These are phyloP conservation scores for Bipolaris cookei DNA, from an alignment of 2,329 filamentous ascomycete genomes.

Conservation along the genomic window DNA sequence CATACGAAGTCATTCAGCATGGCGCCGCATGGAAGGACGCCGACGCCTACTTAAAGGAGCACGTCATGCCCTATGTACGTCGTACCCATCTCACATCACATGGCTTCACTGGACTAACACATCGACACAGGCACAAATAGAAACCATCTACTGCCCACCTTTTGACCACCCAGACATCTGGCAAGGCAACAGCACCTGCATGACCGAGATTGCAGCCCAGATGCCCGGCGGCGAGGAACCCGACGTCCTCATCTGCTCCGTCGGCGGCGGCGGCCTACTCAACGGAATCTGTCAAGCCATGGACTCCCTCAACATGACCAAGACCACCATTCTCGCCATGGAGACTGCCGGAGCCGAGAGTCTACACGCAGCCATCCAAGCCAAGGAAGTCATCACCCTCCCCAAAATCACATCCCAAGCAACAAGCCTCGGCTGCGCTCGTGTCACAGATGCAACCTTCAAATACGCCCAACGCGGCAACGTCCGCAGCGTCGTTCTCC, in stretches of 20 bases:
- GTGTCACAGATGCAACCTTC: conserved; percentile 72
- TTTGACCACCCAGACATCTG: conserved; percentile 74
- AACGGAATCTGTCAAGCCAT: conserved; percentile 77
- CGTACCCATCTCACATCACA: not conserved
- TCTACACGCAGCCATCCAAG: conserved; percentile 66
- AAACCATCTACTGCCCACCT: conserved; percentile 68
- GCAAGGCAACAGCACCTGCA: conserved; percentile 67
- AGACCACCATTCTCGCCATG: conserved; percentile 67
- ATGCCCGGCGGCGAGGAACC: conserved; percentile 54
- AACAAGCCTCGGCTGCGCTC: conserved; percentile 73
- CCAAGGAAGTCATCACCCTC: conserved; percentile 65
- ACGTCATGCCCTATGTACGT: conserved; percentile 57
- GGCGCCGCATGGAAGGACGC: conserved; percentile 74
- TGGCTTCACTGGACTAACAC: not conserved
- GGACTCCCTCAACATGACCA: conserved; percentile 50
- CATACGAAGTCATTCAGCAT: conserved; percentile 69
- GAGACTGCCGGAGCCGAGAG: conserved; percentile 79
- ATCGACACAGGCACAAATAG: conserved; percentile 42
- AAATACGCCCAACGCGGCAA: conserved; percentile 64
- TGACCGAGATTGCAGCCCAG: conserved; percentile 59
- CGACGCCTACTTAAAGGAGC: conserved; percentile 67
- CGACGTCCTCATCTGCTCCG: conserved; percentile 76
- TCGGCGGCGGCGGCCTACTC: conserved; percentile 81
- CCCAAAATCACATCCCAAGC: conserved; percentile 77
- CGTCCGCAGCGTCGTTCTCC: conserved; percentile 68